These are phyloP conservation scores for Aspergillus phoenicis DNA, from an alignment of 2,329 filamentous ascomycete genomes.

Conservation along the genomic window DNA sequence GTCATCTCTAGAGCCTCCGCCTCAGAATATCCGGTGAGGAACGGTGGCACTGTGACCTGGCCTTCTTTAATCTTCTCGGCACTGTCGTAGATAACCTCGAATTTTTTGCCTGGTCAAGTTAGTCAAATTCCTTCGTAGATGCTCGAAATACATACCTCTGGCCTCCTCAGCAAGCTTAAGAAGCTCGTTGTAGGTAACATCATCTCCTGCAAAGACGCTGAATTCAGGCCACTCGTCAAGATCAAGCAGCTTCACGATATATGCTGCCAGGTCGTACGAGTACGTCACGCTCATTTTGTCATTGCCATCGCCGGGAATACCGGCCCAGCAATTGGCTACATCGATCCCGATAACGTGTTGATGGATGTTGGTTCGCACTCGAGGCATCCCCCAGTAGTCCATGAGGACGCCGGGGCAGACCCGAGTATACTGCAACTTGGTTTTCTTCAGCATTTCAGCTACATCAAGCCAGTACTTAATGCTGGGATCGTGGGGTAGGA, in stretches of 20 bases:
- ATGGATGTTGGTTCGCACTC: constrained; percentile 42
- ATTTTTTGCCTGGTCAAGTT: constrained; percentile 31
- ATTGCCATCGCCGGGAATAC: constrained; percentile 54
- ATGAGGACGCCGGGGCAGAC: constrained; percentile 50
- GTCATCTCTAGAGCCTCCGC: constrained; percentile 32
- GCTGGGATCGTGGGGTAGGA: constrained; percentile 32
- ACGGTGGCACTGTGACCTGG: constrained; percentile 37
- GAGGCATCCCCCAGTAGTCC: constrained; percentile 50
- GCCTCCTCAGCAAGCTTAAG: constrained; percentile 47
- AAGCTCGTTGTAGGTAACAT: constrained; percentile 50
- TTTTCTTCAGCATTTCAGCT: constrained; percentile 33
- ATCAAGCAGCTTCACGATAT: constrained; percentile 48
- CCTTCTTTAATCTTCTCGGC: constrained; percentile 38
- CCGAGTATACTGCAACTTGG: constrained; percentile 42
- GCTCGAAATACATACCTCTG: constrained; percentile 36
- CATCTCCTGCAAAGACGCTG: constrained; percentile 42
- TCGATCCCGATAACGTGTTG: constrained; percentile 49
- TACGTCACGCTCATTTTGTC: constrained; percentile 51
- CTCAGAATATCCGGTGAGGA: constrained; percentile 23
- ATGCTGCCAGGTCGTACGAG: constrained; percentile 53
- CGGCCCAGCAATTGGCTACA: constrained; percentile 48
- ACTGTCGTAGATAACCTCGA: constrained; percentile 39
- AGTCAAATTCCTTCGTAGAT: not conserved
- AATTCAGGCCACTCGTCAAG: constrained; percentile 49
- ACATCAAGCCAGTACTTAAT: constrained; percentile 36